A percentile compares a stretch with the other conserved stretches of the same genome.
Conservation (phyloP, 1,284 basidiomycete species). For the Ustilago trichophora region DNA sequence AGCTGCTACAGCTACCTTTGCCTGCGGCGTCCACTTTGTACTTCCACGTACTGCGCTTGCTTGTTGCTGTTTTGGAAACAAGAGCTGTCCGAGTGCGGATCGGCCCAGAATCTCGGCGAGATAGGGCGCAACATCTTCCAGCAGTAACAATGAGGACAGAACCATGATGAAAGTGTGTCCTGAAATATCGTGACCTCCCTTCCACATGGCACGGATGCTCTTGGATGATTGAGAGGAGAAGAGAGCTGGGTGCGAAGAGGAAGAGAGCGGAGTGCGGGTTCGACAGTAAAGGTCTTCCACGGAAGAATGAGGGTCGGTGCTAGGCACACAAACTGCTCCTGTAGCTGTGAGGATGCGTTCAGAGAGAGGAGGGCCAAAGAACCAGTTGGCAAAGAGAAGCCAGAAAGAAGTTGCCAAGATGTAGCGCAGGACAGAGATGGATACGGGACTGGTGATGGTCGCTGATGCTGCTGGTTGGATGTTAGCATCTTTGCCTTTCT, state of each 20-base stretch:
- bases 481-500: conserved; percentile 20
- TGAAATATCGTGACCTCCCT: conserved; percentile 89
- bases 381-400: conserved; percentile 76
- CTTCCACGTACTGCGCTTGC: not conserved
- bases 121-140: conserved; percentile 75
- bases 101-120: conserved; percentile 22
- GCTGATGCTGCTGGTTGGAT: conserved; percentile 6
- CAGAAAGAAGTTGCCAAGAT: conserved; percentile 20
- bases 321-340: conserved; percentile 79
- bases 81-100: not conserved
- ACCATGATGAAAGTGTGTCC: conserved; percentile 93
- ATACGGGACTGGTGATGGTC: conserved; percentile 30
- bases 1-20: conserved; percentile 29
- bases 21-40: conserved; percentile 4
- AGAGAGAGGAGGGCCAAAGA: conserved; percentile 86
- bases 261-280: conserved; percentile 31
- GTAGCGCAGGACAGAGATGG: conserved; percentile 43
- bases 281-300: conserved; percentile 53
- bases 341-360: conserved; percentile 79
- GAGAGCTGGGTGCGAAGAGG: conserved; percentile 28
- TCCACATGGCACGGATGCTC: conserved; percentile 67
- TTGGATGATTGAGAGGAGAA: conserved; percentile 11
- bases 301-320: conserved; percentile 6
- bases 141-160: conserved; percentile 80
- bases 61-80: conserved; percentile 1